These are phyloP conservation scores for Yamadazyma membranifaciens DNA, from an alignment of 1,139 yeast genomes.

Conservation along the genomic window DNA sequence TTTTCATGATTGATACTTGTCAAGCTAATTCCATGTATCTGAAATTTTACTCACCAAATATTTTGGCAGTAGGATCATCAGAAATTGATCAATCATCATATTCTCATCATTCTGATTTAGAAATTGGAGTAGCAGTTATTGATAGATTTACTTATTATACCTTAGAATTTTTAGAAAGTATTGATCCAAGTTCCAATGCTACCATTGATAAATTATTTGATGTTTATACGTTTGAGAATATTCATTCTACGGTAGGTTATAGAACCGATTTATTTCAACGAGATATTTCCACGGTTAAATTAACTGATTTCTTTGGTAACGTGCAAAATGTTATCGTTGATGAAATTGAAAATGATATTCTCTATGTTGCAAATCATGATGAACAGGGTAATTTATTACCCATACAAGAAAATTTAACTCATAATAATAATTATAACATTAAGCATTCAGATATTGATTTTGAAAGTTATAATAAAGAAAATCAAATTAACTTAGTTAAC, in stretches of 20 bases:
- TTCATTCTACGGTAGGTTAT: slow-evolving; percentile 91
- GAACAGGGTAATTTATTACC: slow-evolving; percentile 17
- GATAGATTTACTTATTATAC: slow-evolving; percentile 94
- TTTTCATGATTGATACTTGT: slow-evolving; percentile 97
- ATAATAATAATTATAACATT: slow-evolving; percentile 3
- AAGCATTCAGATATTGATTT: slow-evolving; percentile 9
- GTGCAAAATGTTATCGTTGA: slow-evolving; percentile 81
- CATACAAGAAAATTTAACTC: background rate
- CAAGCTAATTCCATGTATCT: slow-evolving; percentile 98
- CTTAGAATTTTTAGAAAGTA: slow-evolving; percentile 80
- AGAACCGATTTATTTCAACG: slow-evolving; percentile 75
- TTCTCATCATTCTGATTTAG: slow-evolving; percentile 93
- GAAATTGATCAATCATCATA: slow-evolving; percentile 86
- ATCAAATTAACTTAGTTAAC: slow-evolving; percentile 15
- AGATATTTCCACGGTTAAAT: slow-evolving; percentile 63
- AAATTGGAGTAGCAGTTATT: slow-evolving; percentile 96
- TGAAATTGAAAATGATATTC: slow-evolving; percentile 45
- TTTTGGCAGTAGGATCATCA: slow-evolving; percentile 93
- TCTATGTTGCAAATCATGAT: slow-evolving; percentile 31
- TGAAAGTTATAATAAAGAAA: slow-evolving; percentile 12
- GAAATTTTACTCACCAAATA: slow-evolving; percentile 87
- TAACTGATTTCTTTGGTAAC: slow-evolving; percentile 95
- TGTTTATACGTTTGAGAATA: slow-evolving; percentile 77
- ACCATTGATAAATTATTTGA: slow-evolving; percentile 84
- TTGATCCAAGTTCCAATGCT: slow-evolving; percentile 68